Conservation (phyloP, 2,329 filamentous ascomycete genomes). For the Aspergillaceae sp. region DNA sequence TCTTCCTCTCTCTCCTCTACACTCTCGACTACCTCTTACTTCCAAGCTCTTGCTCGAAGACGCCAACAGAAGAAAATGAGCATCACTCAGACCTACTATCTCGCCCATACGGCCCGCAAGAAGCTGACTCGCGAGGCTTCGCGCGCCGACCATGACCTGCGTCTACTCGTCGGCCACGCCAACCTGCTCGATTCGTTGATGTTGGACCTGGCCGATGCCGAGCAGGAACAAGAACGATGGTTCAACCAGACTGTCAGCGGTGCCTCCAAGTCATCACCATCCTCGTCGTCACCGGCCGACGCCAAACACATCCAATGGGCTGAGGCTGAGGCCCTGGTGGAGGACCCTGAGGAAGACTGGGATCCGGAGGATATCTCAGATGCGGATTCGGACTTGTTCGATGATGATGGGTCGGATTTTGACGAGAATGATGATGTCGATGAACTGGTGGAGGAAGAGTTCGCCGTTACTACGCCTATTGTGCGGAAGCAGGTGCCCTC, state of each 20-base stretch:
- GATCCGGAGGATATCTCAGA: slow-evolving; percentile 55
- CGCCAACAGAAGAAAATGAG: slow-evolving; percentile 77
- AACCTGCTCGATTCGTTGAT: slow-evolving; percentile 96
- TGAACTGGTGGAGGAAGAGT: slow-evolving; percentile 36
- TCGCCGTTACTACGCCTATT: slow-evolving; percentile 29
- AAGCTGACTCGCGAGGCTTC: slow-evolving; percentile 93
- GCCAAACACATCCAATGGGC: slow-evolving; percentile 77
- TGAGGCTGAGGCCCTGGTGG: slow-evolving; percentile 63
- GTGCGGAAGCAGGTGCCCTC: slow-evolving; percentile 23
- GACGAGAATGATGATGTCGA: slow-evolving; percentile 23
- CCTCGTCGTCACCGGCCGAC: slow-evolving; percentile 37
- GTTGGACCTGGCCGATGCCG: slow-evolving; percentile 82
- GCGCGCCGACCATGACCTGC: slow-evolving; percentile 85
- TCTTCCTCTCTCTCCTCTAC: slow-evolving; percentile 18
- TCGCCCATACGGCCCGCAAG: slow-evolving; percentile 88
- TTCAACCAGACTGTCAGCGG: slow-evolving; percentile 92
- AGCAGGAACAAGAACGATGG: slow-evolving; percentile 92
- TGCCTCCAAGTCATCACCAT: slow-evolving; percentile 45
- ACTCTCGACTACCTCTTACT: slow-evolving; percentile 27
- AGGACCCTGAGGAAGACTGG: slow-evolving; percentile 65
- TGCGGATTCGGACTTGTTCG: slow-evolving; percentile 47
- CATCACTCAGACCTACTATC: slow-evolving; percentile 96
- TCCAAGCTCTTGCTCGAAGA: slow-evolving; percentile 30
- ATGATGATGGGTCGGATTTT: slow-evolving; percentile 31
- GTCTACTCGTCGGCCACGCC: slow-evolving; percentile 91